Base-by-base conservation (phyloP, 306 rosid species). In the Hylodesmum podocarpum region DNA sequence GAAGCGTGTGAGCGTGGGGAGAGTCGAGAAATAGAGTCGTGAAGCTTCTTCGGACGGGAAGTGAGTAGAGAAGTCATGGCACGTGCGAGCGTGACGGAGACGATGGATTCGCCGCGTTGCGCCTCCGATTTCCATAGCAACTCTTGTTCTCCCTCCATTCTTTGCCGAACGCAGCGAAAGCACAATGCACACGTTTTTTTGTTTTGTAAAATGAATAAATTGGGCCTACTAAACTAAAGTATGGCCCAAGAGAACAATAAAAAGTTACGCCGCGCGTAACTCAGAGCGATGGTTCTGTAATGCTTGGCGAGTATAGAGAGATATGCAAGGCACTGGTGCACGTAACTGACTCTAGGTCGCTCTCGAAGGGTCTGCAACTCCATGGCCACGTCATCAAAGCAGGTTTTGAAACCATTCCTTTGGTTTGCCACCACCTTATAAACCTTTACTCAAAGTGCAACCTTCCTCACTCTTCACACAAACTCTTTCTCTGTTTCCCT, bases 371-470 rank as follows among this genome's bases (percentile, higher is more conserved):
- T 9, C 84, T 90, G 3, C 96, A 94, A 39, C 84, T 91, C 71
- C 98, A 94, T 24, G 91, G 93, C 79, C 87, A 83, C 36, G 78
- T 91, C 57, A 62, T 94, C 78, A 94, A 92, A 82, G 33, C 72
- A 0, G 96, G 96, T 10, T 27, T 91, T 15, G 87, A 86, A 19
- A 7, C 85, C 50, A 75, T 87, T 49, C 97, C 95, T 79, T 83
- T 91, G 51, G 51, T 91, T 16, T 87, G 81, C 43, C 89, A 94
- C 79, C 86, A 91, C 58, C 90, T 90, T n/a, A 90, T 90, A 80
- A 90, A 92, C 81, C 84, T 92, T 44, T 90, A 94, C 81, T 89
- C 96, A 55, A 94, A 90, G 75, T 69, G 87, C 69, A 89, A 86
- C 41, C 83, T 89, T 1, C 95, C 97, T 4, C 71, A 80, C 27